phyloP scores from a whole-genome alignment of 202 grass and related monocot species.

The Tripidium arundinaceum region DNA sequence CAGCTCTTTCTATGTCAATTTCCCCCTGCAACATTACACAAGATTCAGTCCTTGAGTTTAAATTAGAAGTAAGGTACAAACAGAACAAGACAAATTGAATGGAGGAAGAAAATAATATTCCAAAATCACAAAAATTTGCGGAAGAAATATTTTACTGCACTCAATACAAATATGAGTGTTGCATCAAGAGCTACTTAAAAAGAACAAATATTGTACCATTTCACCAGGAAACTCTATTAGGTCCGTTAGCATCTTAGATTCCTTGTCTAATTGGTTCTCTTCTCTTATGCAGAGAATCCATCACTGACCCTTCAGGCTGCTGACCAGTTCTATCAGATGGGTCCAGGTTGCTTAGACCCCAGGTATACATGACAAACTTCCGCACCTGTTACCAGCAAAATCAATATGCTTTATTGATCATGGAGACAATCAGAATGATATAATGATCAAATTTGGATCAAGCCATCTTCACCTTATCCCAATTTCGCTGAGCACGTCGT shows the following conservation, averaged over 20 bases:
- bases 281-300: conserved; percentile 67
- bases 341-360: conserved; percentile 81
- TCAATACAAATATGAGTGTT: neutral
- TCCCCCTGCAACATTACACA: neutral
- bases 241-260: neutral
- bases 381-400: conserved; percentile 53
- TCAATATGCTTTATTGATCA: neutral
- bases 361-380: conserved; percentile 98
- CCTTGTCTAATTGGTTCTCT: conserved; percentile 40
- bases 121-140: neutral
- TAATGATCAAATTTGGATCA: neutral
- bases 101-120: neutral
- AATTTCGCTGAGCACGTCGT: conserved; percentile 69
- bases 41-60: neutral
- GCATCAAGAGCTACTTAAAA: neutral
- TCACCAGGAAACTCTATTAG: conserved; percentile 23
- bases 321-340: conserved; percentile 58
- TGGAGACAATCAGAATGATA: neutral
- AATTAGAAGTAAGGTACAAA: neutral
- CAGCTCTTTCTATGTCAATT: conserved; percentile 29
- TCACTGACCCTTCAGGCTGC: conserved; percentile 49
- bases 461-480: conserved; percentile 73
- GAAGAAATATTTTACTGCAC: neutral
- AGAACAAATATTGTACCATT: conserved; percentile 36
- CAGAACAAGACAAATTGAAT: neutral